Base-by-base conservation (phyloP, 1,284 basidiomycete genomes). In the Pseudozyma tsukubaensis region DNA sequence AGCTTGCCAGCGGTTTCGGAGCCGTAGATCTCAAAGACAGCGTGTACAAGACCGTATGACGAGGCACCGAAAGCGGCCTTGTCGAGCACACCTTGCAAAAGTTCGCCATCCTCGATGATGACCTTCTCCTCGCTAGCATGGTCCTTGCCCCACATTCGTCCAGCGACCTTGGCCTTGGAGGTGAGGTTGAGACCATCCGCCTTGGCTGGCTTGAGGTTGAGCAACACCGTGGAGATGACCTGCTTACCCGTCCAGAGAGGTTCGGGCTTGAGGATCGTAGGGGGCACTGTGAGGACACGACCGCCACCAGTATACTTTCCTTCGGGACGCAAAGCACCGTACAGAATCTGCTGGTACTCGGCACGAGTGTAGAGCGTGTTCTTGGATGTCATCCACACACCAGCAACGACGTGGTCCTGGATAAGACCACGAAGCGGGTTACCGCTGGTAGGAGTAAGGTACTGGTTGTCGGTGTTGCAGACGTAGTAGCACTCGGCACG, bases 191-290 rank as follows among this genome's bases (percentile, higher is more conserved):
- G 88, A 45, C 96, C 96, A 58, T 91, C 88, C 40, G 92, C 90
- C 56, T 91, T 89, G 40, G 86, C 83, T 9, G 97, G 96, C 3
- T 93, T 97, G 72, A 99, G 90, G 85, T 99, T 99, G 53, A 82
- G 62, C 53, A 74, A 18, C 42, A 86, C 90, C 8, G 81, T 84
- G 4, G 81, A 86, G 82, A 96, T 94, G 67, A 99, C 90, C 86
- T 99, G 97, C 86, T 99, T 99, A 59, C 97, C 97, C 0, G 96
- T 98, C 97, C 97, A 99, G 60, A 96, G 86, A 0, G 94, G 90
- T 76, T 86, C 87, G 1, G 97, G 97, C 85, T 92, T 94, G 91
- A 92, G 93, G 68, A 99, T 92, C 1, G 96, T 89, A 3, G 97
- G 97, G 1, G 94, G 92, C 7, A 98, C 84, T 3, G 94, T 98